A percentile compares a stretch with the other conserved stretches of the same genome.
phyloP scores from a whole-genome alignment of 2,329 filamentous ascomycete genomes.

The Phyllosticta citriasiana region DNA sequence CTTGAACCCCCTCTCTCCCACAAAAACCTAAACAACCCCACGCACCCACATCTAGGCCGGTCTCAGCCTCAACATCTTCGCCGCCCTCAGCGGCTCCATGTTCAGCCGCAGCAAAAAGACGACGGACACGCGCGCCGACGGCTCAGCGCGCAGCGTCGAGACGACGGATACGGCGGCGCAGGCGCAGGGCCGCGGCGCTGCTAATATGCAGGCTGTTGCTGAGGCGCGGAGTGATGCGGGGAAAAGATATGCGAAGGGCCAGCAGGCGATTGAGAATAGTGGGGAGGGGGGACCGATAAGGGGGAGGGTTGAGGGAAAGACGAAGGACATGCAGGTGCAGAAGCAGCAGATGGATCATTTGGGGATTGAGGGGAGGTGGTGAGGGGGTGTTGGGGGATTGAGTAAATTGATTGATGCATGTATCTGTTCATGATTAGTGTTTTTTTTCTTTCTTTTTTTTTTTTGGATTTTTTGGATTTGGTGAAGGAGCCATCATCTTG shows the following conservation, averaged over 20 bases:
- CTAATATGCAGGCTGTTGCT: not conserved
- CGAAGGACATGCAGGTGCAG: slow-evolving; percentile 1
- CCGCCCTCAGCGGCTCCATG: slow-evolving; percentile 24
- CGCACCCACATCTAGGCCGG: slow-evolving; percentile 17
- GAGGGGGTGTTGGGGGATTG: not conserved
- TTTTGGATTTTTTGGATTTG: too few relatives aligned
- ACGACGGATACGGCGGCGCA: slow-evolving; percentile 13
- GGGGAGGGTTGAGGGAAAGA: slow-evolving; percentile 8
- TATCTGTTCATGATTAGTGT: too few relatives aligned
- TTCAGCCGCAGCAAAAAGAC: slow-evolving; percentile 22
- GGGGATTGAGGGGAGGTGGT: slow-evolving; percentile 20
- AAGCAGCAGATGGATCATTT: slow-evolving; percentile 23
- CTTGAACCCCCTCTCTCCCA: not conserved
- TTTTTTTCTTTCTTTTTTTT: too few relatives aligned
- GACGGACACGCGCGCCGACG: slow-evolving; percentile 20
- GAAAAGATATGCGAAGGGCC: not conserved
- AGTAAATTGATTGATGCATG: too few relatives aligned
- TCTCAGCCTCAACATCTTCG: slow-evolving; percentile 28
- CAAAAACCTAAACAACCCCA: not conserved
- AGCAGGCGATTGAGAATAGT: slow-evolving; percentile 20
- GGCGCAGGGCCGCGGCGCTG: not conserved
- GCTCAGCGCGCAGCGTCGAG: slow-evolving; percentile 16
- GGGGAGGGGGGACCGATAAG: slow-evolving; percentile 13
- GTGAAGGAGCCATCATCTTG: too few relatives aligned
- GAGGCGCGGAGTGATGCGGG: not conserved